Percentiles rank a stretch among this genome's conserved stretches.
Conservation (phyloP, 2,329 filamentous ascomycete genomes). For the Zelopaecilomyces penicillatus region DNA sequence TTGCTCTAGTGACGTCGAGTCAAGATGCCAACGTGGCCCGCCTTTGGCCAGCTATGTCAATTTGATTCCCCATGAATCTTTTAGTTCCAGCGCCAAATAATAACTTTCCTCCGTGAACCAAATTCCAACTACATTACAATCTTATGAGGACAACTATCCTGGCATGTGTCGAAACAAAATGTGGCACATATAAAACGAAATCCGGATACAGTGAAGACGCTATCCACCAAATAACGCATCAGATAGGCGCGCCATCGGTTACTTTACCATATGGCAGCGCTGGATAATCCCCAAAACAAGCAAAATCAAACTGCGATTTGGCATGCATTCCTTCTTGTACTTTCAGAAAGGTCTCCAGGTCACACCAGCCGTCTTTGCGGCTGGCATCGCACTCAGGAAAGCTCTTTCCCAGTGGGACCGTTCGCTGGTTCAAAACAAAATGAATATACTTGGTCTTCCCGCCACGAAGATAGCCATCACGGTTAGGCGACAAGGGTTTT, state of each 20-base stretch:
- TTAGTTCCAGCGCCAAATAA: too few species aligned
- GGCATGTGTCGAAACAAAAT: too few species aligned
- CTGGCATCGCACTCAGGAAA: slow-evolving; percentile 54
- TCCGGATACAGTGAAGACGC: neutral
- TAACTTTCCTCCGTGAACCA: too few species aligned
- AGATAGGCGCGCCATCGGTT: slow-evolving; percentile 28
- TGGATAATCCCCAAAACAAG: slow-evolving; percentile 52
- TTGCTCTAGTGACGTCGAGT: too few species aligned
- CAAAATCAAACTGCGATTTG: slow-evolving; percentile 53
- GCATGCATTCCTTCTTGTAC: slow-evolving; percentile 51
- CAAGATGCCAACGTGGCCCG: too few species aligned
- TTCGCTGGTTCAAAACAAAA: slow-evolving; percentile 67
- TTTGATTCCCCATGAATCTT: too few species aligned
- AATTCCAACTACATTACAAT: too few species aligned
- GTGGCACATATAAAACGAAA: neutral
- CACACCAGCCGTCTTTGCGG: slow-evolving; percentile 69
- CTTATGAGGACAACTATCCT: neutral
- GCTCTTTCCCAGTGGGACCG: slow-evolving; percentile 58
- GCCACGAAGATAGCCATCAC: slow-evolving; percentile 44
- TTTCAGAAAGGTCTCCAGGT: slow-evolving; percentile 58
- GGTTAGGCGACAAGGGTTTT: slow-evolving; percentile 48
- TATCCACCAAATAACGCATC: neutral
- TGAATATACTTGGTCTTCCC: slow-evolving; percentile 60
- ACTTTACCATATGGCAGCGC: slow-evolving; percentile 29
- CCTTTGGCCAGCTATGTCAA: too few species aligned